Base-by-base conservation (phyloP, 2,329 filamentous ascomycete genomes). In the Emmonsiellopsis sp. region DNA sequence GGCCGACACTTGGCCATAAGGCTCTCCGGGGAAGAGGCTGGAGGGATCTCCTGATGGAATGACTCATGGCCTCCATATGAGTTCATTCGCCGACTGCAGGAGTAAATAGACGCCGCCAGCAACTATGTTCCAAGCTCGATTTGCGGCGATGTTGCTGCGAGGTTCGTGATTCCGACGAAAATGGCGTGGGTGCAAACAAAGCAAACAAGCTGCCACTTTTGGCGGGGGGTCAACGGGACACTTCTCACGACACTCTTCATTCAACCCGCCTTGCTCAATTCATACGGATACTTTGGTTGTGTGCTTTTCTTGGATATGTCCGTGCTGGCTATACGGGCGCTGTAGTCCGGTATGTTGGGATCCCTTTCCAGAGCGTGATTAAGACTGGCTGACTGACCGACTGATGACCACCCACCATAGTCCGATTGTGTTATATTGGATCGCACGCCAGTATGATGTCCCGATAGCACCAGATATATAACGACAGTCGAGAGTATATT, bases 41-140 rank as follows among this genome's bases (percentile, higher is more conserved):
- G 52, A 65, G 62, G 59, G 68, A 65, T 62, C 62, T 64, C 61
- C 65, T 63, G 57, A 71, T 59, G 58, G 63, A 61, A 60, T 65
- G 64, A 63, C 63, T 62, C 69, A 72, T 72, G 58, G 62, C 34
- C 47, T 54, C 55, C 53, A 57, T 57, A 44, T 41, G 47, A 54
- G 44, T 35, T 38, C 53, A 38, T 49, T 50, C 34, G 48, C 8
- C 47, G 16, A 31, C 40, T 40, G 31, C 15, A 43, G 11, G n/a
- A 15, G 20, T 15, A 51, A 26, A 26, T 1, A 35, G 11, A 51
- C 11, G 11, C 43, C 13, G 49, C 37, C 34, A 26, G 8, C 37
- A 44, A 37, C 20, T n/a, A 16, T 43, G 42, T 31, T 51, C 1
- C 15, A 16, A 30, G 13, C 32, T 43, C 1, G 13, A 6, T 10